A percentile compares a stretch with the other conserved stretches of the same genome.
phyloP scores from a whole-genome alignment of 306 rosid species.

The Dryas octopetala region DNA sequence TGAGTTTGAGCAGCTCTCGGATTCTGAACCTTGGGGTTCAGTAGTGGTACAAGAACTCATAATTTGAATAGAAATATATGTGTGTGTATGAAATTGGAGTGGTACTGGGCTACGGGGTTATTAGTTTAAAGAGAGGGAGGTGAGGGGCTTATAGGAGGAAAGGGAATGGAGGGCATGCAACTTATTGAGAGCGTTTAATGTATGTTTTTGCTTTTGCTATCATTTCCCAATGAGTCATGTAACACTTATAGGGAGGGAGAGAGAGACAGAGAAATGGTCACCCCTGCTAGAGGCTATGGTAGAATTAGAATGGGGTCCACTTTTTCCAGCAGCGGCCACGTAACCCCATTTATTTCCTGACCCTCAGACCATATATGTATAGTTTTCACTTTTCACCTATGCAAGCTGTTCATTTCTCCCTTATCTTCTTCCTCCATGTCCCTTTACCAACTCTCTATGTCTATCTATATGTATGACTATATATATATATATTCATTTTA shows the following conservation, averaged over 20 bases:
- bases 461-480: too few relatives aligned
- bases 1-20: constrained; percentile 17
- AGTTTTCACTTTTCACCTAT: constrained; percentile 21
- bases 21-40: constrained; percentile 6
- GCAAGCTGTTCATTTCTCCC: constrained; percentile 49
- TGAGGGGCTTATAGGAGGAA: background rate
- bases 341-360: constrained; percentile 25
- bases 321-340: constrained; percentile 43
- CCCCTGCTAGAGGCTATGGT: constrained; percentile 30
- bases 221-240: constrained; percentile 38
- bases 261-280: constrained; percentile 34
- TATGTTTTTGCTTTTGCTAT: background rate
- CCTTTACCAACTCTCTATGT: constrained; percentile 14
- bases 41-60: too few relatives aligned
- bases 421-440: constrained; percentile 28
- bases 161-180: background rate
- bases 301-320: constrained; percentile 20
- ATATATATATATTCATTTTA: too few relatives aligned
- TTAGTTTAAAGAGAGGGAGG: background rate
- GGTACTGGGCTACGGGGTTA: too few relatives aligned
- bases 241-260: constrained; percentile 46
- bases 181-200: background rate
- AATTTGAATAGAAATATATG: too few relatives aligned
- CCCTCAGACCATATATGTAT: constrained; percentile 6
- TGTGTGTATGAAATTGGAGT: too few relatives aligned